A percentile compares a stretch with the other conserved stretches of the same genome.
Evolutionary conservation across 1,284 basidiomycete species (phyloP).

Genomic region (Volvariella surrecta): DNA sequence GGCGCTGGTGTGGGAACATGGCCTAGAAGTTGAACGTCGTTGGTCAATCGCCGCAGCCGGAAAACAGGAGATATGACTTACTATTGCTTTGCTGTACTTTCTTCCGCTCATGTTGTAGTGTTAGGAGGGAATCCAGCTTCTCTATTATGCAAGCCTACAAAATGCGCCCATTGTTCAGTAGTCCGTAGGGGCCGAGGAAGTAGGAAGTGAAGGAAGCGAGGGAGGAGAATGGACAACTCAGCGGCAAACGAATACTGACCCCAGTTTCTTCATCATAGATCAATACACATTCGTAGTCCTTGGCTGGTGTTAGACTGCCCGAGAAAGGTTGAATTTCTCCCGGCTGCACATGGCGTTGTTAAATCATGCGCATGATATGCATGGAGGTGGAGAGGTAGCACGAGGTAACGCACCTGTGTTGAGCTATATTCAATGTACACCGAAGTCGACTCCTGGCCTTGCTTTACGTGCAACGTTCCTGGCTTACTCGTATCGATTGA

Average conservation of each 20-base stretch:
- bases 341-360: constrained; percentile 21
- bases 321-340: constrained; percentile 50
- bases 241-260: constrained; percentile 23
- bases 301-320: constrained; percentile 47
- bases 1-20: neutral
- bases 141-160: constrained; percentile 60
- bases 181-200: too few species aligned
- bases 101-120: constrained; percentile 43
- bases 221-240: constrained; percentile 1
- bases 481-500: constrained; percentile 56
- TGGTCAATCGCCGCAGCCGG: constrained; percentile 24
- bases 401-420: constrained; percentile 36
- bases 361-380: constrained; percentile 20
- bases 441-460: constrained; percentile 35
- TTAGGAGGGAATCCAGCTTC: constrained; percentile 60
- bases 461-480: constrained; percentile 52
- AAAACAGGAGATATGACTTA: constrained; percentile 30
- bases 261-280: constrained; percentile 67
- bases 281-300: constrained; percentile 65
- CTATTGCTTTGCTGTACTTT: constrained; percentile 11
- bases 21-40: too few species aligned
- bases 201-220: neutral
- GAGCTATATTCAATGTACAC: constrained; percentile 57
- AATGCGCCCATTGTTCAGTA: too few species aligned
- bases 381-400: constrained; percentile 5